Evolutionary conservation across 257 asterid genomes (phyloP).

Genomic region (Salvia rosmarinus): DNA sequence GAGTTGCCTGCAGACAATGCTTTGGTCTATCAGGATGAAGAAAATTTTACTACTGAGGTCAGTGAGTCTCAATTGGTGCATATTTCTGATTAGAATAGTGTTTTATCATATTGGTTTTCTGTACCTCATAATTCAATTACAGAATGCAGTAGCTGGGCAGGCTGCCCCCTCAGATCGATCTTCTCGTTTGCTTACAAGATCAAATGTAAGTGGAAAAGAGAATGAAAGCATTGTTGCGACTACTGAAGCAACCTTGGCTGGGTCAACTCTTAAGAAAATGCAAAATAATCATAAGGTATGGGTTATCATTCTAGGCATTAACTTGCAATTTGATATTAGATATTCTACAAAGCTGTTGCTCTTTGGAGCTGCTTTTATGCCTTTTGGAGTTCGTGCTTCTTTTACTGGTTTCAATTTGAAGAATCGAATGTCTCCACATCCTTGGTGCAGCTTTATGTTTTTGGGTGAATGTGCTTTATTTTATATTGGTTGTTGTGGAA

Average conservation of each 20-base stretch:
- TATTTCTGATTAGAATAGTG: conserved; percentile 11
- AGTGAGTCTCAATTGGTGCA: conserved; percentile 23
- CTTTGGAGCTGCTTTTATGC: conserved; percentile 7
- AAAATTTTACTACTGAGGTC: conserved; percentile 24
- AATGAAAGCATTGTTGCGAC: conserved; percentile 20
- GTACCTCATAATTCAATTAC: conserved; percentile 15
- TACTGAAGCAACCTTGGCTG: conserved; percentile 12
- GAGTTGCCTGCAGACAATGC: conserved; percentile 28
- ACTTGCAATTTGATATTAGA: background rate
- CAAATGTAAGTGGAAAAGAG: conserved; percentile 10
- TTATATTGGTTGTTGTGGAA: background rate
- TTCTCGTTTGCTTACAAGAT: conserved; percentile 20
- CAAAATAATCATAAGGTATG: conserved; percentile 29
- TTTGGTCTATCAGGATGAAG: conserved; percentile 15
- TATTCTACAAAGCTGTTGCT: conserved; percentile 7
- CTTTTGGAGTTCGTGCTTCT: background rate
- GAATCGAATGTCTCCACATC: background rate
- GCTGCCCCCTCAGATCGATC: conserved; percentile 16
- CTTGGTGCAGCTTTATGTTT: background rate
- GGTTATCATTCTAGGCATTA: background rate
- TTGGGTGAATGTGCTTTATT: background rate
- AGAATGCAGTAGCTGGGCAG: conserved; percentile 31
- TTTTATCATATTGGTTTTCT: background rate
- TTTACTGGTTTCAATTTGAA: background rate
- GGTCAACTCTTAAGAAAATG: conserved; percentile 8